Base-by-base conservation (phyloP, 148 eudicot genomes). In the Simmondsia chinensis region DNA sequence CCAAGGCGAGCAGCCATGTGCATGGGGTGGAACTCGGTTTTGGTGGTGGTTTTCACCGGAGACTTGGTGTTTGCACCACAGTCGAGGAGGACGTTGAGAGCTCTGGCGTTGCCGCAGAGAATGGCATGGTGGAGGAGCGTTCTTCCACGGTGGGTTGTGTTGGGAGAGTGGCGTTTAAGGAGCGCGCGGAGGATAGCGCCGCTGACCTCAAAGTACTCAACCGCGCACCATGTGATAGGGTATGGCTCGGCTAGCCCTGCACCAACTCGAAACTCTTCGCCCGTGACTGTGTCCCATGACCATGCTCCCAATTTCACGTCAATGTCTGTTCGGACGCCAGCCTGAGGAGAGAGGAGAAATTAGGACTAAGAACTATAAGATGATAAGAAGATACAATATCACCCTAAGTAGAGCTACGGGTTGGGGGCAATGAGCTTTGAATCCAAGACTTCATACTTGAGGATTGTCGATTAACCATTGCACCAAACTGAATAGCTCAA, bases 181-280 rank as follows among this genome's bases (percentile, higher is more conserved):
- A 85, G 87, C 75, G 70, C 63, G 31, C 56, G 61, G 40, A 89
- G 59, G 53, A 89, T 89, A 7, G 78, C n/a, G 5, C 97, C 97
- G 9, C 61, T 74, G 31, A 52, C 43, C 57, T 91, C 97, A 37
- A 76, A 91, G 64, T 79, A 91, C 71, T 91, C 97, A 14, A 85
- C 83, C 0, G 95, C 94, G 9, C 95, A 84, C 95, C 95, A 89
- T 10, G 87, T 64, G 54, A 84, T 64, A 19, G 84, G 54, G 57
- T 84, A 89, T 24, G 95, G 78, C 42, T 89, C 97, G 2, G 91
- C 95, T 39, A 89, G 53, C 18, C 95, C 97, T 20, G 97, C 95
- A 19, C 97, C 95, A 24, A 89, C 97, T 45, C 87, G 65, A 18
- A 78, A 69, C 62, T 89, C 97, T 71, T 89, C 97, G 0, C 82